Evolutionary conservation across 192 early-diverging fungal genomes (phyloP).

Genomic region (Rhizoclosmatium sp.): DNA sequence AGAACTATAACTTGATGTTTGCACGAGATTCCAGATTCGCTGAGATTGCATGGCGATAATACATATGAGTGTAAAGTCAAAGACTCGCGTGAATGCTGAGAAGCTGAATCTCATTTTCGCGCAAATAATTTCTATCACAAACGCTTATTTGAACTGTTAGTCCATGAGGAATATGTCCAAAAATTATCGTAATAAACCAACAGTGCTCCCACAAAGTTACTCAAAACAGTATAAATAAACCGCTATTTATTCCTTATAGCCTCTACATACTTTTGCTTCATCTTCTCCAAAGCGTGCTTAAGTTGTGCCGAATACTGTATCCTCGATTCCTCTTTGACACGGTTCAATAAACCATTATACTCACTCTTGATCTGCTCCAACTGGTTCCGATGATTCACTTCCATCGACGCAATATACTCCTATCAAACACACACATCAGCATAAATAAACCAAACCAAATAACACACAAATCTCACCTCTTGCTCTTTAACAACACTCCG

Average conservation of each 20-base stretch:
- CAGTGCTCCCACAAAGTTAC: no score
- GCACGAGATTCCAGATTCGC: not conserved
- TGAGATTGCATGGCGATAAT: not conserved
- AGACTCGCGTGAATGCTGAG: not conserved
- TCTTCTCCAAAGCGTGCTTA: slow-evolving; percentile 12
- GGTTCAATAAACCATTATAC: not conserved
- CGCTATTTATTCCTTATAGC: not conserved
- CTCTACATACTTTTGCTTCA: slow-evolving; percentile 17
- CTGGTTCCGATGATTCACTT: not conserved
- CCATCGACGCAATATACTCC: slow-evolving; percentile 15
- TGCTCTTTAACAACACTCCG: not conserved
- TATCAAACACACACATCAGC: not conserved
- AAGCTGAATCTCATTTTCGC: slow-evolving; percentile 7
- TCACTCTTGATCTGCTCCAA: not conserved
- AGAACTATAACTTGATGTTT: not conserved
- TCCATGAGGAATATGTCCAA: no score
- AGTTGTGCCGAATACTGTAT: slow-evolving; percentile 16
- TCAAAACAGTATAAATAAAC: no score
- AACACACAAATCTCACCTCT: slow-evolving; percentile 9
- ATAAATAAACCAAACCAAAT: not conserved
- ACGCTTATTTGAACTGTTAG: no score
- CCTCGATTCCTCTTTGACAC: slow-evolving; percentile 11
- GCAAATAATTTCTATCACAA: no score
- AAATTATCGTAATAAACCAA: no score
- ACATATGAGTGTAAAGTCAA: not conserved